phyloP scores from a whole-genome alignment of 2,329 filamentous ascomycete genomes.

The Paecilomyces niveus region DNA sequence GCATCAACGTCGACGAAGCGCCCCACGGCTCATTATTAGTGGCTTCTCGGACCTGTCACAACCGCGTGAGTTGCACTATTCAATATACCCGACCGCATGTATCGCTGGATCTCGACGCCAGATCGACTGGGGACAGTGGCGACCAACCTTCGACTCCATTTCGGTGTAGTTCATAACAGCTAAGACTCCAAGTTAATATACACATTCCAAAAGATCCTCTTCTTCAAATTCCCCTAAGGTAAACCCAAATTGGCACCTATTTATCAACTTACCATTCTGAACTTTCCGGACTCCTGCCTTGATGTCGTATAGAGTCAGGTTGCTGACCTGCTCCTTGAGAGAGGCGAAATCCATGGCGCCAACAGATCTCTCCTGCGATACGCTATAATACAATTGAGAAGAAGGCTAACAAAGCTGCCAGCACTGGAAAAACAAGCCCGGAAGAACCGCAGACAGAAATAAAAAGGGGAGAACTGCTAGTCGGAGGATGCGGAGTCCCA shows the following conservation, averaged over 20 bases:
- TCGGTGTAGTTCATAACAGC: conserved; percentile 98
- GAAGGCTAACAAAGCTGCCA: conserved; percentile 4
- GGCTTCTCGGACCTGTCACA: conserved; percentile 75
- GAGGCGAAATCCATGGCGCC: conserved; percentile 73
- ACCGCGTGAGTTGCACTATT: conserved; percentile 13
- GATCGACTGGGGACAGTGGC: not conserved
- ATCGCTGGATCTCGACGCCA: conserved; percentile 1
- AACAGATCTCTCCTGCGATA: conserved; percentile 5
- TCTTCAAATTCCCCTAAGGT: not conserved
- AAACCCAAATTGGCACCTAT: not conserved
- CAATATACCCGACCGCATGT: not conserved
- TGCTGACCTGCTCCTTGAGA: conserved; percentile 79
- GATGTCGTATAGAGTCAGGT: conserved; percentile 88
- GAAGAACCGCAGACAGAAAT: conserved; percentile 4
- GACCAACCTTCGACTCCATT: conserved; percentile 64
- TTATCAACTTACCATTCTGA: conserved; percentile 70
- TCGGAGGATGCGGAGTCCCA: not conserved
- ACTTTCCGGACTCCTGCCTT: conserved; percentile 93
- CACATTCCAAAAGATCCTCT: not conserved
- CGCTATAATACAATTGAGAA: not conserved
- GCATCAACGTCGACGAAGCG: conserved; percentile 75
- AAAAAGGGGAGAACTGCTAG: not conserved
- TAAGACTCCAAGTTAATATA: conserved; percentile 29
- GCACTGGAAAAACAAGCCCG: conserved; percentile 8
- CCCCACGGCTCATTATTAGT: conserved; percentile 99